A percentile compares a stretch with the other conserved stretches of the same genome.
Evolutionary conservation across 305 asterid species (phyloP).

Genomic region (Euphrasia arctica): DNA sequence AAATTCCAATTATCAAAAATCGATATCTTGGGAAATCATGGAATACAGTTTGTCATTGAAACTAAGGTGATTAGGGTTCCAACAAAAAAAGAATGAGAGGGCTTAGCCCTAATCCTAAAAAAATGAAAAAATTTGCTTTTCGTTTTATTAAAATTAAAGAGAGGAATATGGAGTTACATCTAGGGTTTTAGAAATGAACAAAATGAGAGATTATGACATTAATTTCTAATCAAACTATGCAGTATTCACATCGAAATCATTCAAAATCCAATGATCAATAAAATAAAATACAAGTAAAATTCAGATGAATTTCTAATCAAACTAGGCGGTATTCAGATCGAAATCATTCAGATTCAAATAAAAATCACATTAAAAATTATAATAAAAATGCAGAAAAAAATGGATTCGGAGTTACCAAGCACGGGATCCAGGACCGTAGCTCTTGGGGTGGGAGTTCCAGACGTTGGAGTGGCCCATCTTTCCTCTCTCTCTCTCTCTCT

Average conservation of each 20-base stretch:
- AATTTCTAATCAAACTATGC: too few species aligned
- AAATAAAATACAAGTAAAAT: too few species aligned
- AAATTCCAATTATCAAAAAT: not conserved
- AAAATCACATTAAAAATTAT: not conserved
- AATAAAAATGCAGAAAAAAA: not conserved
- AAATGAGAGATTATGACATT: too few species aligned
- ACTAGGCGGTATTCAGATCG: too few species aligned
- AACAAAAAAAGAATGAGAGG: too few species aligned
- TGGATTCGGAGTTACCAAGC: conserved; percentile 40
- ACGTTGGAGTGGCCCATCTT: conserved; percentile 59
- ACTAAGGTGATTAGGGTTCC: not conserved
- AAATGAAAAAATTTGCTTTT: too few species aligned
- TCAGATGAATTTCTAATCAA: too few species aligned
- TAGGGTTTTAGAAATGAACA: too few species aligned
- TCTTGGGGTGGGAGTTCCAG: conserved; percentile 67
- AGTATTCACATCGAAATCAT: too few species aligned
- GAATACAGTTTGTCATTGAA: not conserved
- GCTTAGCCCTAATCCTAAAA: too few species aligned
- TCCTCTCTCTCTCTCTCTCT: not conserved
- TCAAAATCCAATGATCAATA: not conserved
- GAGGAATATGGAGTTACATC: too few species aligned
- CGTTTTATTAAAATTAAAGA: too few species aligned
- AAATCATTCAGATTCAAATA: not conserved
- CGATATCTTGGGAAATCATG: not conserved
- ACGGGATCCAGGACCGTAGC: conserved; percentile 67